These are phyloP conservation scores for Sphagnum tenellum DNA, from an alignment of 225 moss, liverwort and hornwort genomes.

Conservation along the genomic window DNA sequence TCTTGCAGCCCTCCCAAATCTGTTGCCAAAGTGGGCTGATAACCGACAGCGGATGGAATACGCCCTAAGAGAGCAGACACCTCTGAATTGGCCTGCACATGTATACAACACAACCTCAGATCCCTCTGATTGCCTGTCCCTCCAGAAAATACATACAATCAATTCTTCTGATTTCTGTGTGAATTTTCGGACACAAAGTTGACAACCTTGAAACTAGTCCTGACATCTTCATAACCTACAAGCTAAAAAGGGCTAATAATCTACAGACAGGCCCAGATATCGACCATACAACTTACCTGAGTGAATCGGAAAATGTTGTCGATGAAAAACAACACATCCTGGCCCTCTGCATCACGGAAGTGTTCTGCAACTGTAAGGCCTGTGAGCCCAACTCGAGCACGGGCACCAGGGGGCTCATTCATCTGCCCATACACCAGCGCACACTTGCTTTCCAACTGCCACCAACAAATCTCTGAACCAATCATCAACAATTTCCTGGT, in stretches of 20 bases:
- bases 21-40: conserved; percentile 57
- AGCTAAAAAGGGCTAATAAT: not conserved
- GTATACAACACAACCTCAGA: too few species aligned
- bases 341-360: conserved; percentile 59
- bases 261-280: not conserved
- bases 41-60: conserved; percentile 66
- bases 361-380: conserved; percentile 60
- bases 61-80: conserved; percentile 64
- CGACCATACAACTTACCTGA: conserved; percentile 21
- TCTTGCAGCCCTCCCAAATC: conserved; percentile 64
- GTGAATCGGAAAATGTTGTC: conserved; percentile 69
- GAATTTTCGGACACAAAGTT: too few species aligned
- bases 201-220: too few species aligned
- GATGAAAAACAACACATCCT: conserved; percentile 61
- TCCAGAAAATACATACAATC: too few species aligned
- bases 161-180: too few species aligned
- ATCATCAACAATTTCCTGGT: too few species aligned
- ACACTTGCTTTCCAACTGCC: conserved; percentile 52
- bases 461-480: not conserved
- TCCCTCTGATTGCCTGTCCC: too few species aligned
- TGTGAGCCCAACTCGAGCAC: conserved; percentile 57
- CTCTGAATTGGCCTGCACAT: conserved; percentile 43
- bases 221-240: not conserved
- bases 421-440: conserved; percentile 63
- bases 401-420: conserved; percentile 66